phyloP scores from a whole-genome alignment of 2,329 filamentous ascomycete genomes.

The Colletotrichum horii region DNA sequence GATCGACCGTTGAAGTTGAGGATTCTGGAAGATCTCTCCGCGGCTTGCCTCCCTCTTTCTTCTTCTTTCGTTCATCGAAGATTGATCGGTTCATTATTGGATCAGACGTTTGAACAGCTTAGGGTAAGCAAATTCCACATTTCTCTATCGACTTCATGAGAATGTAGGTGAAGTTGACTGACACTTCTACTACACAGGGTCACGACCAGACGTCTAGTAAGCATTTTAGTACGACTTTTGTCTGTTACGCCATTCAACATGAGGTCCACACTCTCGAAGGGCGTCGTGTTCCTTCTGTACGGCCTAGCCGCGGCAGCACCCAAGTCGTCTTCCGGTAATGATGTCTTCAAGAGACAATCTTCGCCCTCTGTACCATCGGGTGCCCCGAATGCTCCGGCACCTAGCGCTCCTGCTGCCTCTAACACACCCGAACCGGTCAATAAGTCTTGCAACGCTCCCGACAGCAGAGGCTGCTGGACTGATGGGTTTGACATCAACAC shows the following conservation, averaged over 20 bases:
- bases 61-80: not conserved
- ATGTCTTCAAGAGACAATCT: not conserved
- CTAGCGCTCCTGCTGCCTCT: not conserved
- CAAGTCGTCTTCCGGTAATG: not conserved
- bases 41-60: not conserved
- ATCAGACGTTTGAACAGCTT: not conserved
- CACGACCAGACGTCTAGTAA: not conserved
- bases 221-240: not conserved
- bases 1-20: constrained; percentile 5
- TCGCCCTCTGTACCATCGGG: not conserved
- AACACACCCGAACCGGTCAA: not conserved
- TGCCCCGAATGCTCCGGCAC: not conserved
- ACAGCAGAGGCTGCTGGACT: constrained; percentile 27
- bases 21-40: not conserved
- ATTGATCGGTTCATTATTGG: not conserved
- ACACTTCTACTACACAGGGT: not conserved
- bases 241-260: not conserved
- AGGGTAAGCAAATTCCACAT: not conserved
- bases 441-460: constrained; percentile 26
- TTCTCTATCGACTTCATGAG: not conserved
- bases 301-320: constrained; percentile 1
- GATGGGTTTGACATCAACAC: constrained; percentile 34
- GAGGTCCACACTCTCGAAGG: constrained; percentile 11
- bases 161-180: not conserved
- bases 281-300: constrained; percentile 5